Evolutionary conservation across 768 basidiomycete genomes (phyloP), one percentile per base, ranked within the genome.

Genomic region (Russula sp.): DNA sequence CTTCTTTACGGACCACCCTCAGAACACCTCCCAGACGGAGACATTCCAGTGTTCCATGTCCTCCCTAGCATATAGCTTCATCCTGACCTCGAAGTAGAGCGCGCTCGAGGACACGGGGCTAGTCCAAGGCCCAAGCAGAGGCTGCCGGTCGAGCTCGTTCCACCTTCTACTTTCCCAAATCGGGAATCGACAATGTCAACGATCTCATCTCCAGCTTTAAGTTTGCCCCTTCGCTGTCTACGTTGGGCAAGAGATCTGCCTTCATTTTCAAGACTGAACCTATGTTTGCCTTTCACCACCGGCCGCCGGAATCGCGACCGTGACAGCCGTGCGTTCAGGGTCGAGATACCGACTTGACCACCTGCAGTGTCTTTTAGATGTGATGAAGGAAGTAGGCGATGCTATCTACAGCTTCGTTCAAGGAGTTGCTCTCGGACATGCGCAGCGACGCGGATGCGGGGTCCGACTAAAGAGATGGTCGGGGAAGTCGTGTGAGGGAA

Each of bases 11-110:
- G 66, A 75, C 0, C 56, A 71, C 22, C 59, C 77, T 6, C 70
- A 77, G 45, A 69, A 74, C 11, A 78, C 83, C 42, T 80, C 80
- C 14, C 72, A 76, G 16, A 66, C 73, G 10, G 68, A 68, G 1
- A 73, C 78, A 0, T 66, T 89, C 18, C 85, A 89, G 63, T 78
- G 83, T 52, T 87, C 81, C 62, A 62, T 89, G 11, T 87, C 89
- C 68, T 82, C 83, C 22, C 63, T 66, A 4, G 73, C 76, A 49
- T 80, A 77, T 55, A 87, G 87, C 62, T 73, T 78, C 47, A 76
- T 5, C 64, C 68, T 11, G 40, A 50, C 8, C 31, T 53, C 32
- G 62, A 68, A 32, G 64, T 68, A 27, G 27, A 27, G 27, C 27
- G 27, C 27, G 27, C 27, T 27, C 27, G 27, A 27, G 27, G 27